Base-by-base conservation (phyloP, 768 basidiomycete species). In the Lentinula guzmanii region DNA sequence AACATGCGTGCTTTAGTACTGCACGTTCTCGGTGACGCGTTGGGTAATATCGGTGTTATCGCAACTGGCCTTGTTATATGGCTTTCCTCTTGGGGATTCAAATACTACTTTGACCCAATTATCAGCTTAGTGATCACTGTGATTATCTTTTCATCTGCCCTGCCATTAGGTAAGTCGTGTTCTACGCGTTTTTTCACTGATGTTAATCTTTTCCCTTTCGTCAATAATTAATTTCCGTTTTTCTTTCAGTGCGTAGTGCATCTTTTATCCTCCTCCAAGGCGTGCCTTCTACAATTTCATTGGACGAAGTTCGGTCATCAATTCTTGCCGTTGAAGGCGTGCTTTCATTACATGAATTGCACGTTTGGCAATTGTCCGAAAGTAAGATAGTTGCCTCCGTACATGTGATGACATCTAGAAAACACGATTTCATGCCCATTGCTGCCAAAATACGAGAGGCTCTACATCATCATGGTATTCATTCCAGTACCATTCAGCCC, bases 1-100 rank as follows among this genome's bases (percentile, higher is more conserved):
- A 99, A 98, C 74, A 98, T 98, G 95, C 89, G 80, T n/a, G 97
- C 95, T 34, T 80, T 99, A 1, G 79, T 98, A 35, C 75, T 99
- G 33, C 97, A 99, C 72, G 97, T 98, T 42, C 73, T 99, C 50
- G 96, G 96, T 37, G 96, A 99, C 76, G 96, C 96, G 60, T 82
- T 99, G 28, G 97, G 97, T 54, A 98, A 99, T 72, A 91, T 98
- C 63, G 97, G 97, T 57, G 97, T 99, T 64, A 97, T 99, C 62
- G 86, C 89, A 39, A 93, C 95, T 4, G 97, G 97, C 61, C 83
- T 98, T 10, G 78, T 98, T 70, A 97, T 99, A 69, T 95, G 93
- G 95, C 82, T 91, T 61, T 88, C 90, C 1, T 76, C 84, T 28
- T 95, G 91, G 86, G 74, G 76, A 66, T 95, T 84, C 82, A 93